Percentiles rank a stretch among this genome's conserved stretches.
These are phyloP conservation scores for Hymenotorrendiella dingleyae DNA, from an alignment of 2,329 filamentous ascomycete genomes.

Conservation along the genomic window DNA sequence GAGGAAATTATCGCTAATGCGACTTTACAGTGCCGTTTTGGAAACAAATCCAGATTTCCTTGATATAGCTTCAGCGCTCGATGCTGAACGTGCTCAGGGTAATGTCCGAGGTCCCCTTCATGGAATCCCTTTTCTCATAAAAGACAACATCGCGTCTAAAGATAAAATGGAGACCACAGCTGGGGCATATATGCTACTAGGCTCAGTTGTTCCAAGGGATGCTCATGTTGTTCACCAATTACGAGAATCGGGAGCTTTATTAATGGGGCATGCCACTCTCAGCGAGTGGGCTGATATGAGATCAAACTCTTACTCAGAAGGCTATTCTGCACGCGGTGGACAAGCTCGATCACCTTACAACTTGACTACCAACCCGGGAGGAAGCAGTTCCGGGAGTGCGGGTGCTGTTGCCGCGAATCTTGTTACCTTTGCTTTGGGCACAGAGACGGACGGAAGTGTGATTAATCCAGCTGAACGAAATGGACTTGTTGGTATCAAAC, in stretches of 20 bases:
- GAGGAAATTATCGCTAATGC: constrained; percentile 2
- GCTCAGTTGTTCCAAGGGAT: constrained; percentile 61
- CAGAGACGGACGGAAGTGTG: constrained; percentile 68
- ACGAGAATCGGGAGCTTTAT: constrained; percentile 53
- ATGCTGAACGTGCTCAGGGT: constrained; percentile 52
- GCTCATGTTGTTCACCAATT: constrained; percentile 56
- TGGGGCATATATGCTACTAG: constrained; percentile 61
- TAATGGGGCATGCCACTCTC: constrained; percentile 65
- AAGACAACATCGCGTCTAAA: constrained; percentile 65
- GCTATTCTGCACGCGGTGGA: constrained; percentile 58
- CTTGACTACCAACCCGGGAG: constrained; percentile 60
- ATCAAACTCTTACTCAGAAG: constrained; percentile 60
- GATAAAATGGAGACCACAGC: constrained; percentile 71
- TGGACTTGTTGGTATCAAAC: constrained; percentile 67
- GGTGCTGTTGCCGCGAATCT: constrained; percentile 59
- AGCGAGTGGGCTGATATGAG: constrained; percentile 74
- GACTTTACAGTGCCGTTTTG: constrained; percentile 48
- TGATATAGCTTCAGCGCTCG: constrained; percentile 53
- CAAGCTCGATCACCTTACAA: constrained; percentile 64
- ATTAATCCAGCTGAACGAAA: constrained; percentile 68
- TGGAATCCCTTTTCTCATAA: constrained; percentile 69
- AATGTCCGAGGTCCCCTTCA: constrained; percentile 60
- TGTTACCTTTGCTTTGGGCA: constrained; percentile 60
- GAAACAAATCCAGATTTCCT: constrained; percentile 64
- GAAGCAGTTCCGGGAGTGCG: constrained; percentile 61